Conservation (phyloP, 2,329 filamentous ascomycete genomes). For the Aspergillus luchuensis region DNA sequence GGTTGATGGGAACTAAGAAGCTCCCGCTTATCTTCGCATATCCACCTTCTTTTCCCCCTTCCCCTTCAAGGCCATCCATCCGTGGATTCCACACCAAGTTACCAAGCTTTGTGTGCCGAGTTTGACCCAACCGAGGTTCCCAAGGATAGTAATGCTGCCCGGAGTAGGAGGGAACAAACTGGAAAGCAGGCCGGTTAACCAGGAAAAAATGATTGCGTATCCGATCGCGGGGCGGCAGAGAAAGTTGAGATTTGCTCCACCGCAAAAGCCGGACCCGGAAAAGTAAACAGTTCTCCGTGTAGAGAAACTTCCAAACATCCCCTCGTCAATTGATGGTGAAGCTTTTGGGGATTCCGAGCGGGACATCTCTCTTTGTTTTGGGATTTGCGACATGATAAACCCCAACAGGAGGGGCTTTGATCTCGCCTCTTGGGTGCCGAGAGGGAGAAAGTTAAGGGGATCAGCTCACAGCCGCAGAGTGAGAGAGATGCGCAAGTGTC, state of each 20-base stretch:
- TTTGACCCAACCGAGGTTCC: not conserved
- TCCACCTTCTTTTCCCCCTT: not conserved
- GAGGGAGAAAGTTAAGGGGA: not conserved
- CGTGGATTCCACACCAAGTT: not conserved
- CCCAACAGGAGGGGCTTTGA: too few species aligned
- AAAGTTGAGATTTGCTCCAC: conserved; percentile 18
- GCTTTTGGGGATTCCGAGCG: not conserved
- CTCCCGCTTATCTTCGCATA: not conserved
- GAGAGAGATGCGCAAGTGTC: not conserved
- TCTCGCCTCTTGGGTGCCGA: not conserved
- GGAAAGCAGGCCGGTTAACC: not conserved
- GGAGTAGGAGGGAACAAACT: not conserved
- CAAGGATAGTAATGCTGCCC: not conserved
- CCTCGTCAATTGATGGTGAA: not conserved
- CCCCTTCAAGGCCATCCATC: not conserved
- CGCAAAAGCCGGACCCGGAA: conserved; percentile 14
- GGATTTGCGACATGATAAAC: not conserved
- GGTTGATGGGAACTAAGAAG: not conserved
- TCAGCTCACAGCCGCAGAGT: not conserved
- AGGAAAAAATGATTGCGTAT: conserved; percentile 8
- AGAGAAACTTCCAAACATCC: conserved; percentile 25
- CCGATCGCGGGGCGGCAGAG: conserved; percentile 18
- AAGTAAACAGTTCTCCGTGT: conserved; percentile 25
- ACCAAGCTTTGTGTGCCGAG: conserved; percentile 1
- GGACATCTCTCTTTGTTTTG: too few species aligned